phyloP scores from a whole-genome alignment of 2,329 filamentous ascomycete genomes.

The Fusarium mangiferae region DNA sequence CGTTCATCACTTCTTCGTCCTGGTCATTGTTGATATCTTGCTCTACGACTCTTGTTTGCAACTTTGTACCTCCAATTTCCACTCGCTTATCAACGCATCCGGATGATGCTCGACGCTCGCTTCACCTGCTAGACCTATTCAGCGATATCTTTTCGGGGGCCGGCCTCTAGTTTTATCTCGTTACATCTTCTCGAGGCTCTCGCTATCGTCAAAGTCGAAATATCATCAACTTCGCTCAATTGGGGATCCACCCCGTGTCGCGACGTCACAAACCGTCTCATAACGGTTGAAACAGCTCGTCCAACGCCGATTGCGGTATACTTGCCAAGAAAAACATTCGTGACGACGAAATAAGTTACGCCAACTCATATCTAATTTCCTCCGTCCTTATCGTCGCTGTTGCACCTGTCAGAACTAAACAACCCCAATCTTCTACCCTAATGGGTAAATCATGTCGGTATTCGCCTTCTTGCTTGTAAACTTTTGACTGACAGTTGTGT shows the following conservation, averaged over 20 bases:
- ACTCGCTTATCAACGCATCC: slow-evolving; percentile 26
- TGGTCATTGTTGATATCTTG: slow-evolving; percentile 13
- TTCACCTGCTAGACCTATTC: slow-evolving; percentile 16
- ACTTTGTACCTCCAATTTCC: slow-evolving; percentile 20
- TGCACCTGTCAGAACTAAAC: background rate
- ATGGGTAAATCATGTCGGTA: slow-evolving; percentile 54
- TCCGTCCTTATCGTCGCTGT: background rate
- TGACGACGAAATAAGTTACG: background rate
- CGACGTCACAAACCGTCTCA: slow-evolving; percentile 15
- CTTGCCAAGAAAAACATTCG: background rate
- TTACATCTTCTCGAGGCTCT: background rate
- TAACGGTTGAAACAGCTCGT: slow-evolving; percentile 3
- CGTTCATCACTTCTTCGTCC: background rate
- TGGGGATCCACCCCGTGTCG: slow-evolving; percentile 22
- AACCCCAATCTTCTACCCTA: slow-evolving; percentile 18
- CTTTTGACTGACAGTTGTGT: slow-evolving; percentile 28
- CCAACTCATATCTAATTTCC: background rate
- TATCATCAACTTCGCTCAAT: slow-evolving; percentile 14
- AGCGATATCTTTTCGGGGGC: slow-evolving; percentile 1
- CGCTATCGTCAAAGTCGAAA: slow-evolving; percentile 6
- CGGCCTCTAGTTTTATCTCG: slow-evolving; percentile 6
- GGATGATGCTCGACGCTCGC: slow-evolving; percentile 38
- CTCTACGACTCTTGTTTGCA: slow-evolving; percentile 19
- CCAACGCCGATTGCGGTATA: background rate
- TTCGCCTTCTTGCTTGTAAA: background rate